A percentile compares a stretch with the other conserved stretches of the same genome.
These are phyloP conservation scores for Paecilomyces sp. DNA, from an alignment of 2,329 filamentous ascomycete species.

Conservation along the genomic window DNA sequence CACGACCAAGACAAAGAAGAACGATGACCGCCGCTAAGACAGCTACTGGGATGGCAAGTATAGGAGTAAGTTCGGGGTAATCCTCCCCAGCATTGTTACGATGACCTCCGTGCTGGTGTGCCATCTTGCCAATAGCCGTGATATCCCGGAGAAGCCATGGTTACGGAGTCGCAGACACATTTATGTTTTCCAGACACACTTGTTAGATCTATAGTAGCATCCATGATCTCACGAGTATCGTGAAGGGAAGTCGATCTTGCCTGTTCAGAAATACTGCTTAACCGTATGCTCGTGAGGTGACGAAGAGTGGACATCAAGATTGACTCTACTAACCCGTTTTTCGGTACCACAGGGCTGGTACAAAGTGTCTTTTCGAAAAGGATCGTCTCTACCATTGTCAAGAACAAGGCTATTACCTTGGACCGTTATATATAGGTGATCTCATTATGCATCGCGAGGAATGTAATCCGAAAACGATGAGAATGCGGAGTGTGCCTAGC, in stretches of 20 bases:
- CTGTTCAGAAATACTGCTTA: neutral
- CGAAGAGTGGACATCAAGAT: neutral
- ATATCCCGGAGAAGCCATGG: neutral
- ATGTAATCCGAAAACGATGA: neutral
- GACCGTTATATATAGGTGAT: neutral
- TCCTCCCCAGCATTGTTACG: neutral
- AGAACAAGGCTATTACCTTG: neutral
- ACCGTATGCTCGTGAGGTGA: neutral
- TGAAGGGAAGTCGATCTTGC: neutral
- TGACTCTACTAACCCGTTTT: neutral
- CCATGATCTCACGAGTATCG: neutral
- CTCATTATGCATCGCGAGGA: neutral
- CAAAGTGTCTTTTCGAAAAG: neutral
- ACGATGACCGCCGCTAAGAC: constrained; percentile 16
- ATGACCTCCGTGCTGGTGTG: neutral
- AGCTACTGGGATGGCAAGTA: constrained; percentile 2
- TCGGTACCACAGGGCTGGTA: neutral
- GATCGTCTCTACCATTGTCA: neutral
- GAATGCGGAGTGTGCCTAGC: neutral
- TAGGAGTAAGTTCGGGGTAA: neutral
- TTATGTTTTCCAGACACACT: neutral
- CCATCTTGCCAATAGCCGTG: neutral
- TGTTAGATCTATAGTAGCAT: neutral
- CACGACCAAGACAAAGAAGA: constrained; percentile 17
- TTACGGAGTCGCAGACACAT: neutral